These are phyloP conservation scores for Tympanopsis confertula DNA, from an alignment of 2,329 filamentous ascomycete genomes.

Conservation along the genomic window DNA sequence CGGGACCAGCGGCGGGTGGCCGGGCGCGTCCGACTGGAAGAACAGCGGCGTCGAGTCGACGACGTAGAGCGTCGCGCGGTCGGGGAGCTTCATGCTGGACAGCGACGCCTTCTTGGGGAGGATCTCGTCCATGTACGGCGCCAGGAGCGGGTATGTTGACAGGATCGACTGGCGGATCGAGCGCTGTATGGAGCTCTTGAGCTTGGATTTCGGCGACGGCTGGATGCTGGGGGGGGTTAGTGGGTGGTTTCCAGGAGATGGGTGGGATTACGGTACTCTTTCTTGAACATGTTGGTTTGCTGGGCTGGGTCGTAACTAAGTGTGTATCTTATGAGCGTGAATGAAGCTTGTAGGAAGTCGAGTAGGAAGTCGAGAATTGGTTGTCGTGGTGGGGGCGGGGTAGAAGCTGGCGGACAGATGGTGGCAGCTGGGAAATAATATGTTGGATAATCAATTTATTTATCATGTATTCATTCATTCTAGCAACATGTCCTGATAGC, in stretches of 20 bases:
- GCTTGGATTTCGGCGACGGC: conserved; percentile 77
- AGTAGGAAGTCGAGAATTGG: not conserved
- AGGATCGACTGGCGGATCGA: conserved; percentile 72
- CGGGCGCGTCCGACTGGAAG: conserved; percentile 63
- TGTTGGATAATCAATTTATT: too few relatives aligned
- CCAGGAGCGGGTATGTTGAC: conserved; percentile 74
- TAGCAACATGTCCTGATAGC: too few relatives aligned
- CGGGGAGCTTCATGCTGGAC: conserved; percentile 84
- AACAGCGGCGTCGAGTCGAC: conserved; percentile 71
- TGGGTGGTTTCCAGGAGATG: conserved; percentile 1
- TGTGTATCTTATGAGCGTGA: conserved; percentile 1
- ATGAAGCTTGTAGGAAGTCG: not conserved
- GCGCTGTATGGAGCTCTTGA: conserved; percentile 92
- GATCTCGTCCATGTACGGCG: conserved; percentile 82
- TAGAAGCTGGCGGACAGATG: too few relatives aligned
- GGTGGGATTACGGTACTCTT: conserved; percentile 50
- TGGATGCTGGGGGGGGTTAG: conserved; percentile 44
- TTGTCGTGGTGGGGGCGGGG: not conserved
- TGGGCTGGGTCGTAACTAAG: too few relatives aligned
- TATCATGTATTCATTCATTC: too few relatives aligned
- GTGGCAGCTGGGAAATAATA: too few relatives aligned
- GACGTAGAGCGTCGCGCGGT: conserved; percentile 80
- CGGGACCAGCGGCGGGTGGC: conserved; percentile 66
- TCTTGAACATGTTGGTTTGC: conserved; percentile 69
- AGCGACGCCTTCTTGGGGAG: conserved; percentile 90